Base-by-base conservation (phyloP, 768 basidiomycete genomes). In the Fomitopsis serialis region DNA sequence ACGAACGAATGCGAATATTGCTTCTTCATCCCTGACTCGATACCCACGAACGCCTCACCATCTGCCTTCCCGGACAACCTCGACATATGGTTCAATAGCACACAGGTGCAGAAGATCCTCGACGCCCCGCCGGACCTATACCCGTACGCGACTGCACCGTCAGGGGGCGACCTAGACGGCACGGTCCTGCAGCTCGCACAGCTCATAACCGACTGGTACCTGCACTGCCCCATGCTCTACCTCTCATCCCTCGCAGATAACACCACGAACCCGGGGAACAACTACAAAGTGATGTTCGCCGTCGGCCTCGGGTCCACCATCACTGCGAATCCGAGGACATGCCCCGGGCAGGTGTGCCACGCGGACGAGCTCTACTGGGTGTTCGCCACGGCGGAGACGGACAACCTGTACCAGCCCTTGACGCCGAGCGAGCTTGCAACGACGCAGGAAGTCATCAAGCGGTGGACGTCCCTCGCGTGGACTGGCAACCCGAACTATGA, bases 341-440 rank as follows among this genome's bases (percentile, higher is more conserved):
- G 54, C 40, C 22, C 32, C 48, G 54, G 54, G 22, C 54, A 54
- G 48, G 54, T 54, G 22, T 54, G 54, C 48, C 54, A 54, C 23
- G 54, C 48, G 21, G 54, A 54, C 36, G 54, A 54, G 23, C 48
- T 54, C 15, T 54, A 54, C 54, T 54, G 48, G 48, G 54, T 54
- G 22, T 54, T 54, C 43, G 54, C 48, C 25, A 54, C 54, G 2
- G 54, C 54, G 17, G 54, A 54, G 34, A 54, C 54, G 25, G 54
- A 54, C 36, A 45, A 45, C 32, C 48, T 54, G 42, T 50, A 54
- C 29, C 54, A 54, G 43, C 54, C 54, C 27, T 29, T 54, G 27
- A 54, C 48, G 25, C 32, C 23, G 19, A 40, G 34, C 44, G 45
- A 49, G 42, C 19, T 54, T 11, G 48, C 48, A 22, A 48, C 48